Evolutionary conservation across 352 stramenopile species (phyloP).

Genomic region (Globisporangium spiculum): DNA sequence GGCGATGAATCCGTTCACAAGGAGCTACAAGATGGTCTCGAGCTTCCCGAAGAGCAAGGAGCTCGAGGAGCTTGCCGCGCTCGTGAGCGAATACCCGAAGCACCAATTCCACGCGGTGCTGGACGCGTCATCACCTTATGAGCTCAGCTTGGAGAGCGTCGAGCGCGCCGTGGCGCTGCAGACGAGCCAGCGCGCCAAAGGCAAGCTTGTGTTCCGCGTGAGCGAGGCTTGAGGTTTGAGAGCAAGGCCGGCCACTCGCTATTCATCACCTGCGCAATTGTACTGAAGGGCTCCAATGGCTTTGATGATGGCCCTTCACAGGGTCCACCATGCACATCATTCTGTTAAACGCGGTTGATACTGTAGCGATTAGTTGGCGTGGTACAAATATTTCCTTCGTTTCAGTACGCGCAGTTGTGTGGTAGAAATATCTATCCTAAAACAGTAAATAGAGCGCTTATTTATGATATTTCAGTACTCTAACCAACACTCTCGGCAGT

Average conservation of each 20-base stretch:
- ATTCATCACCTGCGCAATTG: background rate
- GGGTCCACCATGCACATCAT: background rate
- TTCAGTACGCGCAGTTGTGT: too few species aligned
- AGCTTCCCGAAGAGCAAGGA: slow-evolving; percentile 37
- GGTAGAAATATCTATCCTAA: background rate
- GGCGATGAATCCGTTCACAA: slow-evolving; percentile 31
- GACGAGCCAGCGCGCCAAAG: slow-evolving; percentile 62
- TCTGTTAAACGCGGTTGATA: background rate
- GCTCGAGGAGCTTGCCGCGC: slow-evolving; percentile 35
- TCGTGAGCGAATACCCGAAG: slow-evolving; percentile 32
- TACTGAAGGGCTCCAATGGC: background rate
- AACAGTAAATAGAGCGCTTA: background rate
- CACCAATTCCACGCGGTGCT: slow-evolving; percentile 45
- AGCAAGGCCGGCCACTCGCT: too few species aligned
- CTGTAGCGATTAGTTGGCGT: background rate
- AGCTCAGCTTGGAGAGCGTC: slow-evolving; percentile 59
- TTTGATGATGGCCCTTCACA: background rate
- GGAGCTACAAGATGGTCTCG: slow-evolving; percentile 28
- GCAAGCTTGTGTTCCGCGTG: slow-evolving; percentile 61
- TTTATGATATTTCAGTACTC: background rate
- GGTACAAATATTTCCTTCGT: background rate
- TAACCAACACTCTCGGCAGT: too few species aligned
- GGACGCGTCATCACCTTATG: slow-evolving; percentile 56
- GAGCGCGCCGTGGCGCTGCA: slow-evolving; percentile 54
- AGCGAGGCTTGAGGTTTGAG: background rate